Evolutionary conservation across 306 rosid genomes (phyloP), one percentile per base, ranked within the genome.

Genomic region (Vachellia pachyceras): DNA sequence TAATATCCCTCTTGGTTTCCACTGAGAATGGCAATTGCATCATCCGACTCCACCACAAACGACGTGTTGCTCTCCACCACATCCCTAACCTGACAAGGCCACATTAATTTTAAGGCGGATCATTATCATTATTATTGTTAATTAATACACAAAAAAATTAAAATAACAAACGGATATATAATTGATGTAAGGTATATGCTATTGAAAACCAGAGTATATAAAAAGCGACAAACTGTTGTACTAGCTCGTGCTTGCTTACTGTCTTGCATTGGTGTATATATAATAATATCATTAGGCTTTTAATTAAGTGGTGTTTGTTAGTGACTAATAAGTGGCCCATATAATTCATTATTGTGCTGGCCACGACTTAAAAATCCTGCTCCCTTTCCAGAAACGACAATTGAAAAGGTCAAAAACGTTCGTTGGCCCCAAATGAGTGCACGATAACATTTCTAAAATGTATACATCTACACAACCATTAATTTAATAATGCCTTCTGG

Each of bases 1-100:
- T 71, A 91, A 44, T 90, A 87, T 40, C 95, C 95, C 73, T 91
- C 95, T 68, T 87, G 87, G 76, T 87, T 85, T 81, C 95, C 95
- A 80, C 86, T 89, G 15, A 90, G 46, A 39, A 91, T 87, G 0
- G 86, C 79, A 65, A 76, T 76, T 1, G 79, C 35, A 10, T 58
- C 63, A 20, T 55, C 67, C 11, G 67, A 22, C 23, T 78, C 78
- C 52, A 73, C 73, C 69, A 36, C 84, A 75, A 91, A 87, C 65
- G 73, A 40, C 82, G 86, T 85, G 23, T 74, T 84, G 9, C 78
- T 77, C 65, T 78, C 80, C 72, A 91, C 72, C 36, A 87, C 80
- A 70, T 91, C 84, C 84, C 87, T 73, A 35, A 91, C 86, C 94
- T 90, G 73, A 9, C 67, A 0, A 45, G 40, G 17, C 20, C 33